Evolutionary conservation across 805 yeast genomes (phyloP).

Genomic region (Sugiyamaella smithiae): DNA sequence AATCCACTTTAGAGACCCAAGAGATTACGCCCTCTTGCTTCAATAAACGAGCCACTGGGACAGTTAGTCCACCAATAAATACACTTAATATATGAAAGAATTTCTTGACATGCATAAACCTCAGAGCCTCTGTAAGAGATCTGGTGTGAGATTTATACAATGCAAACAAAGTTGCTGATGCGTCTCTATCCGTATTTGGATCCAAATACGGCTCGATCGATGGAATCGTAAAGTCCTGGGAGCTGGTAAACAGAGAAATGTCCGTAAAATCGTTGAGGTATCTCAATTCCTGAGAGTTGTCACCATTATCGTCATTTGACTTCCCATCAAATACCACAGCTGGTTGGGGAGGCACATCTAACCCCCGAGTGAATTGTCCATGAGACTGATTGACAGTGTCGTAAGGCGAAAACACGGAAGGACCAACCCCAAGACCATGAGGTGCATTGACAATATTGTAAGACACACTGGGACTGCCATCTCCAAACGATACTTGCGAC

Average conservation of each 20-base stretch:
- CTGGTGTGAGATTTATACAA: constrained; percentile 64
- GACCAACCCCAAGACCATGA: neutral
- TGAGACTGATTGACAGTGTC: constrained; percentile 1
- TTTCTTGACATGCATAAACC: constrained; percentile 64
- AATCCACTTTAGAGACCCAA: constrained; percentile 72
- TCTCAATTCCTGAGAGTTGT: neutral
- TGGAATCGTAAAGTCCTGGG: constrained; percentile 25
- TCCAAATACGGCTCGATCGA: constrained; percentile 41
- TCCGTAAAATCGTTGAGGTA: constrained; percentile 14
- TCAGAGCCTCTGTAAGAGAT: constrained; percentile 58
- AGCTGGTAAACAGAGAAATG: constrained; percentile 15
- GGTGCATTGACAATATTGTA: neutral
- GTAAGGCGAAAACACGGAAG: constrained; percentile 6
- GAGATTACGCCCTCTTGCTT: constrained; percentile 45
- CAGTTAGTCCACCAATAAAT: constrained; percentile 56
- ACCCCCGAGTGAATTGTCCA: neutral
- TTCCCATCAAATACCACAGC: neutral
- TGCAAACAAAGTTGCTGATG: constrained; percentile 59
- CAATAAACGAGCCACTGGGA: constrained; percentile 60
- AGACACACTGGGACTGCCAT: constrained; percentile 1
- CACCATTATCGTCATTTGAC: neutral
- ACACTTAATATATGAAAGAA: constrained; percentile 52
- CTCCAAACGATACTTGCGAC: neutral
- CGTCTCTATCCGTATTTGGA: constrained; percentile 49
- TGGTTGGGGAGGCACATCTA: neutral